Evolutionary conservation across 441 rosid genomes (phyloP), one percentile per base, ranked within the genome.

Genomic region (Omphalea diandra): DNA sequence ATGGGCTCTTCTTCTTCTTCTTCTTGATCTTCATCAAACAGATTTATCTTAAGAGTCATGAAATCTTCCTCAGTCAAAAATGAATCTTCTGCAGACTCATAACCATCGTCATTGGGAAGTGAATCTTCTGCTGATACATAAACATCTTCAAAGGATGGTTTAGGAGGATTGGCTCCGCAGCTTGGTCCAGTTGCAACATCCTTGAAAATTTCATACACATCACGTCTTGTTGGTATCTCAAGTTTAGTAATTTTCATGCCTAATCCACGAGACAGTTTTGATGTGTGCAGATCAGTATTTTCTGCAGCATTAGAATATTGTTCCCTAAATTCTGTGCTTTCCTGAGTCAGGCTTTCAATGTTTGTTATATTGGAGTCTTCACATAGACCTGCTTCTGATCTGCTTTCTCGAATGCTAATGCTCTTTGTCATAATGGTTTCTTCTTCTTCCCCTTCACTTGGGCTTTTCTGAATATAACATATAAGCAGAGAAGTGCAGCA

Each of bases 1-100:
- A 89, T 72, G 31, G 75, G 77, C 56, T 83, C 77, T 63, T 72
- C 83, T 18, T 77, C 76, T 38, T 80, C 86, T 64, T 74, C 86
- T 31, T 65, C 81, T 27, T 77, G 70, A 6, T 84, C 83, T 52
- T 78, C 83, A n/a, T 79, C 81, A 17, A 74, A 80, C 69, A 76
- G 41, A 62, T 80, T 79, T 11, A 61, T 57, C 55, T 83, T 90
- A 0, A 83, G 78, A 72, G 76, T 64, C 81, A 83, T 83, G 81
- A 91, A 88, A 62, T 89, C 97, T 75, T 88, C 89, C 73, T 94
- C 97, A 0, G 85, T 65, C 49, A 86, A 76, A 68, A 80, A 71
- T 41, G 88, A 76, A 65, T 92, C 98, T 69, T 89, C 98, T 22
- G 89, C 88, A 47, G 94, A 84, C 73, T 76, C 63, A 54, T 73